These are phyloP conservation scores for Geotrichum restrictum DNA, from an alignment of 1,139 yeast genomes.

Conservation along the genomic window DNA sequence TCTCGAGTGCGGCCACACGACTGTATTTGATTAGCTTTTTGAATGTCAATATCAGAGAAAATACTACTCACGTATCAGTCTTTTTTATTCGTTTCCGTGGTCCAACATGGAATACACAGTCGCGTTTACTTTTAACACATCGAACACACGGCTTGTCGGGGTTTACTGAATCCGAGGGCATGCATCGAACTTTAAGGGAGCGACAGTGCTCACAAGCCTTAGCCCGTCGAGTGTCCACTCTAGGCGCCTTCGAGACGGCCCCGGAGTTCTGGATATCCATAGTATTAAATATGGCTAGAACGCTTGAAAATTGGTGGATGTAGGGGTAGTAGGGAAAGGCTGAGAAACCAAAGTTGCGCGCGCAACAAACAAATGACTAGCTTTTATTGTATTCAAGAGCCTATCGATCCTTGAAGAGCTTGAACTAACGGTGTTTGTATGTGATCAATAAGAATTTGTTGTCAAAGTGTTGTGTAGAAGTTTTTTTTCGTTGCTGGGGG, in stretches of 20 bases:
- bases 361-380: neutral
- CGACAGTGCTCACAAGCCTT: conserved; percentile 82
- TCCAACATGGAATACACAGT: conserved; percentile 65
- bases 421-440: too few relatives aligned
- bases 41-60: neutral
- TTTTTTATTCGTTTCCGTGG: conserved; percentile 52
- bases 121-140: conserved; percentile 59
- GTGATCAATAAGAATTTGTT: too few relatives aligned
- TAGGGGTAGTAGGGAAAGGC: neutral
- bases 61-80: conserved; percentile 31
- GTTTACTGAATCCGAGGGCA: conserved; percentile 59
- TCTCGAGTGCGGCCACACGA: conserved; percentile 40
- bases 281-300: neutral
- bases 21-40: conserved; percentile 12
- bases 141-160: conserved; percentile 69
- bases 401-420: too few relatives aligned
- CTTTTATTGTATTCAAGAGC: neutral
- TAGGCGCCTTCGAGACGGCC: conserved; percentile 1
- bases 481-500: too few relatives aligned
- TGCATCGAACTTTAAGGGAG: conserved; percentile 73
- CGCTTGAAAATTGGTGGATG: neutral
- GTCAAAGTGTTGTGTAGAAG: too few relatives aligned
- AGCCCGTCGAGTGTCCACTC: conserved; percentile 37
- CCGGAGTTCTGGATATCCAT: neutral
- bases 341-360: neutral